Percentiles rank a stretch among this genome's conserved stretches.
These are phyloP conservation scores for Leccinum incarnatum DNA, from an alignment of 768 basidiomycete species.

Conservation along the genomic window DNA sequence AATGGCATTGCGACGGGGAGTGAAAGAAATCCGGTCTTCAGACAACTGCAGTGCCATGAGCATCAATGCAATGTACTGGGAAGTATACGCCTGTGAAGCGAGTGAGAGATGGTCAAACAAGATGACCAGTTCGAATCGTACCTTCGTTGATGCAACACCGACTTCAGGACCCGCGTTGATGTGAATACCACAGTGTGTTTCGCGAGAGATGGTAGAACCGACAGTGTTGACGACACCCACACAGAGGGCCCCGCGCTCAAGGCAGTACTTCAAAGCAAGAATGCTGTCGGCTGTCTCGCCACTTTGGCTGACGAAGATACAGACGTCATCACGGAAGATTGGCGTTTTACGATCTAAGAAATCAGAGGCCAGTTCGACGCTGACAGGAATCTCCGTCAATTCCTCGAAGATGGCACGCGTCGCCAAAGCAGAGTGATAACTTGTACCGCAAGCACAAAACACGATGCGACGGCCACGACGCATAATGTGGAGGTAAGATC, in stretches of 20 bases:
- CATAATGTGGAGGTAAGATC: constrained; percentile 93
- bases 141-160: constrained; percentile 98
- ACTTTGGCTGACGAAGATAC: constrained; percentile 94
- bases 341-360: constrained; percentile 99
- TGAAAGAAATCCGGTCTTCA: constrained; percentile 94
- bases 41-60: constrained; percentile 99
- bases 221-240: constrained; percentile 99
- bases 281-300: constrained; percentile 99
- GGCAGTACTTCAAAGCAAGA: constrained; percentile 91
- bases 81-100: constrained; percentile 80
- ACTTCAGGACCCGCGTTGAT: constrained; percentile 99
- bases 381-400: constrained; percentile 96
- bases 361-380: constrained; percentile 95
- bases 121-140: constrained; percentile 18
- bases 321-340: constrained; percentile 98
- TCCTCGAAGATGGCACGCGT: constrained; percentile 98
- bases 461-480: constrained; percentile 92
- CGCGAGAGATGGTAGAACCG: constrained; percentile 95
- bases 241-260: constrained; percentile 94
- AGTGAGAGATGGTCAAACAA: not conserved
- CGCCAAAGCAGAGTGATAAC: constrained; percentile 95
- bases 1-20: constrained; percentile 86
- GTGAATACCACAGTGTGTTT: constrained; percentile 99
- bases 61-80: constrained; percentile 95
- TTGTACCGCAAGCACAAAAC: constrained; percentile 98